A percentile compares a stretch with the other conserved stretches of the same genome.
These are phyloP conservation scores for Kalmanozyma brasiliensis DNA, from an alignment of 1,284 basidiomycete species.

Conservation along the genomic window DNA sequence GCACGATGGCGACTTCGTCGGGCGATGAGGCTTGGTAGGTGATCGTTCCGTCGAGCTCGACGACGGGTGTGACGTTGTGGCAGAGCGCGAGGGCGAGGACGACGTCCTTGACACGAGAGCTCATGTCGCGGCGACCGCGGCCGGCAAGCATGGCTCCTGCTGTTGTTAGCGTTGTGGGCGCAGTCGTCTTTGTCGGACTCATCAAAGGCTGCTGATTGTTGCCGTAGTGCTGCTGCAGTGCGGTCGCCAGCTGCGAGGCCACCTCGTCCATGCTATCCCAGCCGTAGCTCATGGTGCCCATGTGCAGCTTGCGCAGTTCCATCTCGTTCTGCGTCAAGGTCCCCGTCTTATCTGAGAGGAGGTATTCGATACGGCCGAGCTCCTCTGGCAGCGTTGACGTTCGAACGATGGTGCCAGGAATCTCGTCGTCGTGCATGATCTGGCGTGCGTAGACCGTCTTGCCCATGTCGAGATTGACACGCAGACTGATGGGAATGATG, in stretches of 20 bases:
- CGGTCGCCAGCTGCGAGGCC: conserved; percentile 82
- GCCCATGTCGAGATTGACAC: conserved; percentile 99
- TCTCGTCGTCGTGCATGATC: conserved; percentile 92
- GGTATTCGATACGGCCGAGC: conserved; percentile 92
- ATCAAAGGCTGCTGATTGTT: conserved; percentile 18
- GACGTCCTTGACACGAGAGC: conserved; percentile 90
- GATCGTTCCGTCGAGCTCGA: conserved; percentile 89
- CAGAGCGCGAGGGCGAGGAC: conserved; percentile 92
- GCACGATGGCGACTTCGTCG: conserved; percentile 98
- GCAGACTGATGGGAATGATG: conserved; percentile 98
- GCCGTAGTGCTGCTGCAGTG: conserved; percentile 72
- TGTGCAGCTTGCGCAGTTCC: conserved; percentile 98
- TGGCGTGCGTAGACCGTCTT: conserved; percentile 97
- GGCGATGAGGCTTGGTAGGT: conserved; percentile 99
- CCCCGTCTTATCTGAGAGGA: conserved; percentile 96
- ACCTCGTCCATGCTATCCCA: conserved; percentile 99
- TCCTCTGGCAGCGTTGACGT: conserved; percentile 98
- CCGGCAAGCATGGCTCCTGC: conserved; percentile 83
- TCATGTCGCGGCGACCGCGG: conserved; percentile 91
- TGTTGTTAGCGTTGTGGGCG: conserved; percentile 40
- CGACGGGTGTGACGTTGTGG: conserved; percentile 96
- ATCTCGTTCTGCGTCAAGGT: conserved; percentile 99
- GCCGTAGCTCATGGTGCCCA: conserved; percentile 98
- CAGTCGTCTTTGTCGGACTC: conserved; percentile 27
- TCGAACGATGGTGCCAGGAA: conserved; percentile 92